Percentiles rank a stretch among this genome's conserved stretches.
Conservation (phyloP, 495 filamentous ascomycete genomes). For the Xylaria flabelliformis region DNA sequence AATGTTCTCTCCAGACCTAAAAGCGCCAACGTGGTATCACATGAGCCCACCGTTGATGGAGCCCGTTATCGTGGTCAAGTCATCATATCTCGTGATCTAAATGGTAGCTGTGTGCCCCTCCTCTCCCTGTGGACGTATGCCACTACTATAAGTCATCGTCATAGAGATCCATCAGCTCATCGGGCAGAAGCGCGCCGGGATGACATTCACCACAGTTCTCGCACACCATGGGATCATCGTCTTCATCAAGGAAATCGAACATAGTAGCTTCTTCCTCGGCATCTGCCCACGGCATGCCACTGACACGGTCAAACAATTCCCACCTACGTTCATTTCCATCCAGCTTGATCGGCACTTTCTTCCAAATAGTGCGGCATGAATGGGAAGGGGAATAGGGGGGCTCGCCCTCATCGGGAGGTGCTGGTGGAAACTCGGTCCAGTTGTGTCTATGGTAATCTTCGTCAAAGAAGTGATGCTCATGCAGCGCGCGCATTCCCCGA, state of each 20-base stretch:
- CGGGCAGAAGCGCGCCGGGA: constrained; percentile 37
- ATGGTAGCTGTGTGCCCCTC: not conserved
- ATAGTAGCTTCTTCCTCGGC: constrained; percentile 41
- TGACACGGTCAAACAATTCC: constrained; percentile 51
- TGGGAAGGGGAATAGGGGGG: constrained; percentile 46
- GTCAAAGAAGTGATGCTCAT: constrained; percentile 25
- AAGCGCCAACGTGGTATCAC: constrained; percentile 16
- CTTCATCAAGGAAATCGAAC: constrained; percentile 42
- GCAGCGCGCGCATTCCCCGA: constrained; percentile 40
- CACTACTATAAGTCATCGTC: constrained; percentile 28
- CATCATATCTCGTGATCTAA: not conserved
- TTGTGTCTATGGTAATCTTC: constrained; percentile 32
- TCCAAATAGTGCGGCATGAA: constrained; percentile 51
- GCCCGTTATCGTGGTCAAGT: constrained; percentile 11
- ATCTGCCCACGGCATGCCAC: constrained; percentile 41
- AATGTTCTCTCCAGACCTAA: not conserved
- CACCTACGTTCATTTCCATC: constrained; percentile 44
- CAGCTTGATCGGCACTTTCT: constrained; percentile 45
- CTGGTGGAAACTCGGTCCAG: constrained; percentile 38
- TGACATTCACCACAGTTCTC: constrained; percentile 47
- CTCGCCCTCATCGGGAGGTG: constrained; percentile 48
- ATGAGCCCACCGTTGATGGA: constrained; percentile 4
- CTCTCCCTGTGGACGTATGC: not conserved
- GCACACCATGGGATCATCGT: constrained; percentile 40
- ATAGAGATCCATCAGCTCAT: constrained; percentile 38